phyloP scores from a whole-genome alignment of 139 green algal species.

The Coelastrella sp. region DNA sequence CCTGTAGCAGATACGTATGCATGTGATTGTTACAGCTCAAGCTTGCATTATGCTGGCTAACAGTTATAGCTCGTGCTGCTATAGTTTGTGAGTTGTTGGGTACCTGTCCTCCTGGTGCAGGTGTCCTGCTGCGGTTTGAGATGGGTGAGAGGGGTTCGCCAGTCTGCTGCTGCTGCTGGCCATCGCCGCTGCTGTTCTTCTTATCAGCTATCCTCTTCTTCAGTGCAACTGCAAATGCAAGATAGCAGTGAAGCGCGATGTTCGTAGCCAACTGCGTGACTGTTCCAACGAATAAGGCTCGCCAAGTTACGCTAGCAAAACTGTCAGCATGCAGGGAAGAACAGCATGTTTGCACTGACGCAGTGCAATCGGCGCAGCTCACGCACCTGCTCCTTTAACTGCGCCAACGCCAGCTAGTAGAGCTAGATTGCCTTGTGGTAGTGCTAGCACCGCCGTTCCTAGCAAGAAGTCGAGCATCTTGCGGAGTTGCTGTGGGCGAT shows the following conservation, averaged over 20 bases:
- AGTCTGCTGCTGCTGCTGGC: conserved; percentile 14
- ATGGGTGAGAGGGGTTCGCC: background rate
- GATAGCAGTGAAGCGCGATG: too few relatives aligned
- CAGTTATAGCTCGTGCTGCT: too few relatives aligned
- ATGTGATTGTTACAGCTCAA: too few relatives aligned
- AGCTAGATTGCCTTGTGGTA: conserved; percentile 48
- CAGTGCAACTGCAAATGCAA: background rate
- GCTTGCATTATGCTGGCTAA: too few relatives aligned
- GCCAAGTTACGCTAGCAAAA: background rate
- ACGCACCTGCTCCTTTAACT: conserved; percentile 44
- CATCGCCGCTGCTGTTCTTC: background rate
- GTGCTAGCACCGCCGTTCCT: conserved; percentile 59
- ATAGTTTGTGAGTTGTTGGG: too few relatives aligned
- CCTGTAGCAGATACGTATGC: too few relatives aligned
- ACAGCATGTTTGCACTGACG: background rate
- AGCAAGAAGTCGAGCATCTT: conserved; percentile 59
- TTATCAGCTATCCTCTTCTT: background rate
- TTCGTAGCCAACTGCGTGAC: too few relatives aligned
- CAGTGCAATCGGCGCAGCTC: background rate
- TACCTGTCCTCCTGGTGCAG: background rate
- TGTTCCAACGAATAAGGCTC: too few relatives aligned
- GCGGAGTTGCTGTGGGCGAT: background rate
- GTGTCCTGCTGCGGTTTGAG: background rate
- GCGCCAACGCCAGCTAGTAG: conserved; percentile 3
- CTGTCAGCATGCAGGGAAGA: background rate